phyloP scores from a whole-genome alignment of 176 grass and related monocot genomes.

The Oryza nivara region DNA sequence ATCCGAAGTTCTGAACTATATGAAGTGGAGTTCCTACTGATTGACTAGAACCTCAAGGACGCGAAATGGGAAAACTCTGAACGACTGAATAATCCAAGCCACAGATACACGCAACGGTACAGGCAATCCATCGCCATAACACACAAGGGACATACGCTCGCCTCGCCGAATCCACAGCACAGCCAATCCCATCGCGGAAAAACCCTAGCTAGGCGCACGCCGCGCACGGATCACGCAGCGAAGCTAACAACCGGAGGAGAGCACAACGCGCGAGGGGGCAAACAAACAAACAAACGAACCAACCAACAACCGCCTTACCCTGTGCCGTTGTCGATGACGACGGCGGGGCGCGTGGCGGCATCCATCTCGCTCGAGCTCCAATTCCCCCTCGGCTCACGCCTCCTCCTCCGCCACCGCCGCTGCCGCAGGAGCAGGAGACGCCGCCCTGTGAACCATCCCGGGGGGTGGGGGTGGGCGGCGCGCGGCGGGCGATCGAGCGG shows the following conservation, averaged over 20 bases:
- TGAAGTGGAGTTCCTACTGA: too few relatives aligned
- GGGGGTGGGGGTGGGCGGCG: neutral
- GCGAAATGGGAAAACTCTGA: neutral
- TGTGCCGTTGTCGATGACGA: constrained; percentile 97
- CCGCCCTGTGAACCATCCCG: constrained; percentile 36
- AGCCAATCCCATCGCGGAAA: neutral
- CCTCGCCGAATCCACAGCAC: neutral
- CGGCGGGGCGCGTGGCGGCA: constrained; percentile 73
- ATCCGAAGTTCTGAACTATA: neutral
- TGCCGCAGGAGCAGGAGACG: neutral
- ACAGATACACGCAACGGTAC: neutral
- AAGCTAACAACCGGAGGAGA: neutral
- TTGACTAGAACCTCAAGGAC: neutral
- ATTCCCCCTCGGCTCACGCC: constrained; percentile 36
- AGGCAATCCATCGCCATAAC: neutral
- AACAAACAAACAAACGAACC: too few relatives aligned
- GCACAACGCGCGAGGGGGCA: neutral
- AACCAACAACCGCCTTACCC: constrained; percentile 45
- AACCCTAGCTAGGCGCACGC: neutral
- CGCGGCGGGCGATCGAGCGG: neutral
- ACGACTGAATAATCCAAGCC: neutral
- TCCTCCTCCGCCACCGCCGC: constrained; percentile 20
- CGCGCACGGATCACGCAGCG: neutral
- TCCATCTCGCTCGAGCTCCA: constrained; percentile 49
- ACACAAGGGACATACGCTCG: neutral